Evolutionary conservation across 2,329 filamentous ascomycete species (phyloP), one percentile per base, ranked within the genome.

Genomic region (Aspergillus pseudotamarii): DNA sequence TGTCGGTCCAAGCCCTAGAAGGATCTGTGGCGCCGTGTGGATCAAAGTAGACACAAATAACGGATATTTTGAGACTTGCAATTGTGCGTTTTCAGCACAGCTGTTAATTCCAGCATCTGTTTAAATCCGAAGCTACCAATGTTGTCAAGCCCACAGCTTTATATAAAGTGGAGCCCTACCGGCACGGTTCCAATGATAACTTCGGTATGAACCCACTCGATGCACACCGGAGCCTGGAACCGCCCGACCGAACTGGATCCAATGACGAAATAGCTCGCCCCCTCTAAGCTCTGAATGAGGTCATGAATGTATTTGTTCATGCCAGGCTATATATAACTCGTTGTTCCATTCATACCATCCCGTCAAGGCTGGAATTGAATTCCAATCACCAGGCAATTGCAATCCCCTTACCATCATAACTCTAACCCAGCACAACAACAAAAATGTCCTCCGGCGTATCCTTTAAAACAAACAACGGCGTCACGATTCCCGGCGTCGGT

Each of bases 401-500:
- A 19, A 41, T 41, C 26, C 26, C 26, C 26, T 26, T 10, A 11
- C 6, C 8, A 26, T 38, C 34, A 16, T 14, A 36, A 16, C 16
- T 16, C 19, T 0, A 38, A 16, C 36, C 14, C 36, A 38, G 19
- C 36, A 9, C 6, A 19, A 36, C 34, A 14, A 12, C 34, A 41
- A 41, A 41, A 41, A 41, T 41, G 38, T 41, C 38, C 38, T 41
- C 38, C 16, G 38, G 38, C 38, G 38, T 41, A 41, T 46, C 43
- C 54, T 86, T 82, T 77, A 84, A 76, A 66, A 80, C 87, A 57
- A 83, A 77, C 80, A 87, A 86, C 72, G 84, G 84, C 69, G 84
- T 89, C 64, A 82, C 82, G 72, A 86, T 89, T 68, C 88, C 88
- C 64, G 86, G 82, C 54, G 78, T 89, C 34, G 88, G 88, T 32